Evolutionary conservation across 140 eudicot species (phyloP).

Genomic region (Erigeron philadelphicus): DNA sequence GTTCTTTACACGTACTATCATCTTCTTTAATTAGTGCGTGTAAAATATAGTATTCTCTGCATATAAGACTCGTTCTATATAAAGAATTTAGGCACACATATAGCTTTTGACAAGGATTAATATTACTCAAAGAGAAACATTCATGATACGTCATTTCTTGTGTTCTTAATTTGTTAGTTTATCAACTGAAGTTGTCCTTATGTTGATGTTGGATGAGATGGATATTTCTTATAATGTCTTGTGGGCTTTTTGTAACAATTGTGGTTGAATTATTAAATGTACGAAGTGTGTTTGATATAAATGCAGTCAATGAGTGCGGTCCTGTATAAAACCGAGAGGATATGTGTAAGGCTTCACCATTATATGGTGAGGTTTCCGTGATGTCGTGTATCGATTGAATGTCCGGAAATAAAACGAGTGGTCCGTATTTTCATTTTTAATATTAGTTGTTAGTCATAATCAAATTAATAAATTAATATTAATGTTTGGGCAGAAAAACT

Average conservation of each 20-base stretch:
- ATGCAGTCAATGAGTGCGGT: constrained; percentile 13
- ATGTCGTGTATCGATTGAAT: too few relatives aligned
- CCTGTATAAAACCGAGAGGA: too few relatives aligned
- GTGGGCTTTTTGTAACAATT: constrained; percentile 10
- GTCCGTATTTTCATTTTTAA: not conserved
- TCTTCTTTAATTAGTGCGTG: too few relatives aligned
- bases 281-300: constrained; percentile 16
- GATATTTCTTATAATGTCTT: constrained; percentile 8
- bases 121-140: not conserved
- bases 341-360: too few relatives aligned
- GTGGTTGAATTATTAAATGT: constrained; percentile 14
- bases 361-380: too few relatives aligned
- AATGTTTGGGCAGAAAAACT: too few relatives aligned
- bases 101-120: constrained; percentile 11
- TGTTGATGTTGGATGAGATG: constrained; percentile 15
- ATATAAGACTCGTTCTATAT: not conserved
- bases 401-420: not conserved
- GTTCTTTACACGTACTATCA: too few relatives aligned
- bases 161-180: constrained; percentile 3
- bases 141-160: constrained; percentile 1
- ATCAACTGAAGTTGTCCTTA: not conserved
- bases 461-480: too few relatives aligned
- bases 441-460: too few relatives aligned
- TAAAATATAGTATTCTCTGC: not conserved
- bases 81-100: not conserved